Evolutionary conservation across 306 rosid species (phyloP), one percentile per base, ranked within the genome.

Genomic region (apple (Malus domestica)): DNA sequence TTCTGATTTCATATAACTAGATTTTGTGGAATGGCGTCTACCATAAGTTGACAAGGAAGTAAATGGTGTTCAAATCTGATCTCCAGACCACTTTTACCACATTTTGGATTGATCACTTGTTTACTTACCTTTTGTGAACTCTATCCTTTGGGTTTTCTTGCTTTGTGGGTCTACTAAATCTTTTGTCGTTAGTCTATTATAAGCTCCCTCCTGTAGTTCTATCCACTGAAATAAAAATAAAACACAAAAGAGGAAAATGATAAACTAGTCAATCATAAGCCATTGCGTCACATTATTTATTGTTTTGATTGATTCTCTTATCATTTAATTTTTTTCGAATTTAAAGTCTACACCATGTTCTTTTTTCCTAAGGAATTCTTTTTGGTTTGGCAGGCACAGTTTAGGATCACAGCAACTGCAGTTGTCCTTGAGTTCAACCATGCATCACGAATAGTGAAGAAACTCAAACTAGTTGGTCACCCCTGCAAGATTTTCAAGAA

Each of bases 401-500:
- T 95, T 85, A 95, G 99, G 89, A 89, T 95, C 74, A 87, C 97
- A 22, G 96, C 99, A 70, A 95, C 97, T 35, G 97, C 93, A 10
- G 88, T 88, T 78, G 93, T 90, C 73, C 91, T 95, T 11, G 96
- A 95, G 87, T 92, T 86, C 79, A 95, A 95, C 82, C 97, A 92
- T 64, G 93, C 88, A 27, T 82, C 90, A 20, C 87, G 72, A 83
- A 87, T 92, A 73, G 81, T 84, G 85, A 95, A 95, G 92, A 95
- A 95, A 89, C 84, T 95, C 80, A 95, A 95, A 88, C 87, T 95
- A 83, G 93, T 89, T 78, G 99, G 99, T 64, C 75, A 87, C 80
- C 97, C 97, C 33, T 84, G 92, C 89, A 92, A 95, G 88, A 90
- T 95, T 73, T 95, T 90, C 85, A 95, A 95, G 87, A 95, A 95